A percentile compares a stretch with the other conserved stretches of the same genome.
phyloP scores from a whole-genome alignment of 768 basidiomycete genomes.

The Trametes cingulata region DNA sequence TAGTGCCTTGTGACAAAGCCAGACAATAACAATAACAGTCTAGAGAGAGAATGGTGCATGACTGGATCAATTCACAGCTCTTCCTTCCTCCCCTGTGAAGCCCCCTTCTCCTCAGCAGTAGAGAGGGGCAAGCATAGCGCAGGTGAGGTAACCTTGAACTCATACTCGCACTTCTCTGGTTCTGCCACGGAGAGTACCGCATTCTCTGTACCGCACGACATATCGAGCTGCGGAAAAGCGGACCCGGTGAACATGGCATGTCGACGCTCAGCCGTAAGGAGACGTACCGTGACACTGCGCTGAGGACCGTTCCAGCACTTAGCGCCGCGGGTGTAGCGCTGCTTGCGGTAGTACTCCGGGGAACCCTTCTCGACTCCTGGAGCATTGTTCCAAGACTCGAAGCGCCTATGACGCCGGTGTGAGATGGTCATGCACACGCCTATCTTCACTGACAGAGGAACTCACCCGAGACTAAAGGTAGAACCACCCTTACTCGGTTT shows the following conservation, averaged over 20 bases:
- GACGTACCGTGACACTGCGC: slow-evolving; percentile 70
- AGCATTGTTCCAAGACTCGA: slow-evolving; percentile 76
- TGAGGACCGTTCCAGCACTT: slow-evolving; percentile 98
- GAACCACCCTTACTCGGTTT: slow-evolving; percentile 81
- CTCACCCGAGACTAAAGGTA: slow-evolving; percentile 81
- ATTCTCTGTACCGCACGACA: slow-evolving; percentile 88
- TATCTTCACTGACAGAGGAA: slow-evolving; percentile 2
- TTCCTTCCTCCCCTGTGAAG: slow-evolving; percentile 19
- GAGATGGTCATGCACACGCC: neutral
- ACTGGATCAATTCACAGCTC: slow-evolving; percentile 29
- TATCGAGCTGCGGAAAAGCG: slow-evolving; percentile 57
- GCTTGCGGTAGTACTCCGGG: slow-evolving; percentile 76
- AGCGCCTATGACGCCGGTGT: slow-evolving; percentile 50
- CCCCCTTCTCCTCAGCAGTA: slow-evolving; percentile 34
- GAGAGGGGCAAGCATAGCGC: slow-evolving; percentile 72
- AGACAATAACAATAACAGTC: neutral
- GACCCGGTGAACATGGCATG: neutral
- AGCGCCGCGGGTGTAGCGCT: slow-evolving; percentile 80
- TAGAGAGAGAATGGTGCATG: neutral
- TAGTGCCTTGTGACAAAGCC: neutral
- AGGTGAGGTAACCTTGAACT: slow-evolving; percentile 81
- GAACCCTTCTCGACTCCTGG: slow-evolving; percentile 57
- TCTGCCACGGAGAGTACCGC: slow-evolving; percentile 75
- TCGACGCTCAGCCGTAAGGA: neutral
- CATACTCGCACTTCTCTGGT: slow-evolving; percentile 96